phyloP scores from a whole-genome alignment of 805 yeast species.

The Candida awuae region DNA sequence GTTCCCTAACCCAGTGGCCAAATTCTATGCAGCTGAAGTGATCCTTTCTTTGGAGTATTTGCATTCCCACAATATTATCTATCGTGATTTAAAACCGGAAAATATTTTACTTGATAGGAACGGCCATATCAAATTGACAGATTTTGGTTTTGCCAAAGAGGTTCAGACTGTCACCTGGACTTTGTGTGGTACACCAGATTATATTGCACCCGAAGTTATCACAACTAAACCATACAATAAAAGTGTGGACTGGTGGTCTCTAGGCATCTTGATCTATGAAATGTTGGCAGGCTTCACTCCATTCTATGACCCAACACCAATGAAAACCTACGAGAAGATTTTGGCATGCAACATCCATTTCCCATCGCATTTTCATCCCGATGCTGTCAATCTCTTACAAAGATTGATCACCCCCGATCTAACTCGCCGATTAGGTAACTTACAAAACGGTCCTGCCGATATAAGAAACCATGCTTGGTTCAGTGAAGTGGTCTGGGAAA shows the following conservation, averaged over 20 bases:
- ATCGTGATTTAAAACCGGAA: conserved; percentile 56
- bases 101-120: conserved; percentile 50
- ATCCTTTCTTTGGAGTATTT: conserved; percentile 50
- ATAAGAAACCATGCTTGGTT: conserved; percentile 53
- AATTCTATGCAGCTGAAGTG: conserved; percentile 57
- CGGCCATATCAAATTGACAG: conserved; percentile 54
- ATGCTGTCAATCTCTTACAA: conserved; percentile 42
- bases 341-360: conserved; percentile 44
- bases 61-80: conserved; percentile 51
- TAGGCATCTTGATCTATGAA: conserved; percentile 52
- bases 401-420: conserved; percentile 48
- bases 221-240: conserved; percentile 56
- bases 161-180: conserved; percentile 54
- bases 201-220: conserved; percentile 59
- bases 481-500: conserved; percentile 53
- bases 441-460: conserved; percentile 50
- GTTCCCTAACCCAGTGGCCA: conserved; percentile 57
- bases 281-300: conserved; percentile 59
- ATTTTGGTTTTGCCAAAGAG: conserved; percentile 58
- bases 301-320: conserved; percentile 54
- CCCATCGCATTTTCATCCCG: conserved; percentile 48
- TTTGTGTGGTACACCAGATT: conserved; percentile 58
- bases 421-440: conserved; percentile 48
- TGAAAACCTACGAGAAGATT: conserved; percentile 56
- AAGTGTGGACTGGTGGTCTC: conserved; percentile 60